Percentiles rank a stretch among this genome's conserved stretches.
Conservation (phyloP, 2,329 filamentous ascomycete genomes). For the Ophiocordyceps unilateralis region DNA sequence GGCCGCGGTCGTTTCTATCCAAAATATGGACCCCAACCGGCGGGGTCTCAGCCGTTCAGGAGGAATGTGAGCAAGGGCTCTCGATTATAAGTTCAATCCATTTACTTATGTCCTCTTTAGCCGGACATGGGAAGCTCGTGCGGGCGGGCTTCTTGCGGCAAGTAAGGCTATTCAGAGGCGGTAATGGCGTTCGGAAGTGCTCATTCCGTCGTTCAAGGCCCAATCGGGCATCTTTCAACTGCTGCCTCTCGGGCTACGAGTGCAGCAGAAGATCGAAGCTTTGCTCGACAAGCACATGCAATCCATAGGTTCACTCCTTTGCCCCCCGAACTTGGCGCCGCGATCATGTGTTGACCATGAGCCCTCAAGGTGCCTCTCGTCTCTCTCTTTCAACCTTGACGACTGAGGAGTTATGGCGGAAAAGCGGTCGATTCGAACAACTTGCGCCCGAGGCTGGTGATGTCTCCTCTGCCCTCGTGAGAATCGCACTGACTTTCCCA, state of each 20-base stretch:
- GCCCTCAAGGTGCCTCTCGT: constrained; percentile 52
- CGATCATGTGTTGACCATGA: not conserved
- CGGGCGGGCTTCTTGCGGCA: constrained; percentile 59
- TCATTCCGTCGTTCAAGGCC: constrained; percentile 29
- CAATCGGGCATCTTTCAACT: constrained; percentile 87
- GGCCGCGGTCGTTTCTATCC: constrained; percentile 33
- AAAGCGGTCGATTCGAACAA: constrained; percentile 62
- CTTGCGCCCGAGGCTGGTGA: constrained; percentile 50
- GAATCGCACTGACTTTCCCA: constrained; percentile 18
- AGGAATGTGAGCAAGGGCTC: constrained; percentile 26
- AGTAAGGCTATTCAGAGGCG: constrained; percentile 21
- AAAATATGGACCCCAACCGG: constrained; percentile 66
- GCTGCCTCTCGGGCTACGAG: constrained; percentile 68
- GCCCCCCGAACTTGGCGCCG: not conserved
- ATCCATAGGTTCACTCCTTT: constrained; percentile 36
- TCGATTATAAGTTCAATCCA: too few relatives aligned
- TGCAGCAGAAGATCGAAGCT: constrained; percentile 74
- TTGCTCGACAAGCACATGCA: constrained; percentile 85
- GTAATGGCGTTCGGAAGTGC: not conserved
- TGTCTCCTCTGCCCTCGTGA: not conserved
- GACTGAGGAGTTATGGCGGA: constrained; percentile 66
- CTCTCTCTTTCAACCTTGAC: constrained; percentile 73
- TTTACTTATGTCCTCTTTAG: not conserved
- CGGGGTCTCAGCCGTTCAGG: constrained; percentile 40
- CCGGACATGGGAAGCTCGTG: constrained; percentile 31